Evolutionary conservation across 2,329 filamentous ascomycete species (phyloP).

Genomic region (Sclerotinia subarctica): DNA sequence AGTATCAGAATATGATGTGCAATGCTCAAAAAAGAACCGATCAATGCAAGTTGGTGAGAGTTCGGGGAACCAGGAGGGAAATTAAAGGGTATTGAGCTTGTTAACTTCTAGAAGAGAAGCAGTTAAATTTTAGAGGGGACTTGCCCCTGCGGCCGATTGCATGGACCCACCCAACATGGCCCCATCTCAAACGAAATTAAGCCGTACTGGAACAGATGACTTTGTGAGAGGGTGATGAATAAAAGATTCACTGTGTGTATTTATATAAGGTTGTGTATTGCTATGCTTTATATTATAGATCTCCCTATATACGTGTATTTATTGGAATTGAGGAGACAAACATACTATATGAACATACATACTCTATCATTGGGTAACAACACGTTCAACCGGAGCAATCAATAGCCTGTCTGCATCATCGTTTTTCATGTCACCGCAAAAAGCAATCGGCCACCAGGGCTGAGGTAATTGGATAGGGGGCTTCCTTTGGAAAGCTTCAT

Average conservation of each 20-base stretch:
- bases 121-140: conserved; percentile 21
- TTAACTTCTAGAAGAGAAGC: conserved; percentile 11
- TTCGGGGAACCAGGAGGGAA: conserved; percentile 1
- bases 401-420: neutral
- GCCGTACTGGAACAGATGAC: conserved; percentile 10
- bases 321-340: no score
- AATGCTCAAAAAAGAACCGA: conserved; percentile 10
- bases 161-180: conserved; percentile 8
- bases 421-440: conserved; percentile 3
- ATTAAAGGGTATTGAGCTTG: conserved; percentile 19
- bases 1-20: conserved; percentile 17
- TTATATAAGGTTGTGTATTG: no score
- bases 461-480: neutral
- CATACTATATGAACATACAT: neutral
- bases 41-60: conserved; percentile 11
- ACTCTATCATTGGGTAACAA: neutral
- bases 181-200: conserved; percentile 17
- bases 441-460: neutral
- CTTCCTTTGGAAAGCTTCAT: neutral
- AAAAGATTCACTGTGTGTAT: neutral
- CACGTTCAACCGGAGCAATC: neutral
- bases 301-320: neutral
- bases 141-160: conserved; percentile 21
- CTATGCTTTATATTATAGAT: no score
- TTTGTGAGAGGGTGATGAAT: neutral